A percentile compares a stretch with the other conserved stretches of the same genome.
phyloP scores from a whole-genome alignment of 1,139 yeast genomes.

The Candida gigantensis region DNA sequence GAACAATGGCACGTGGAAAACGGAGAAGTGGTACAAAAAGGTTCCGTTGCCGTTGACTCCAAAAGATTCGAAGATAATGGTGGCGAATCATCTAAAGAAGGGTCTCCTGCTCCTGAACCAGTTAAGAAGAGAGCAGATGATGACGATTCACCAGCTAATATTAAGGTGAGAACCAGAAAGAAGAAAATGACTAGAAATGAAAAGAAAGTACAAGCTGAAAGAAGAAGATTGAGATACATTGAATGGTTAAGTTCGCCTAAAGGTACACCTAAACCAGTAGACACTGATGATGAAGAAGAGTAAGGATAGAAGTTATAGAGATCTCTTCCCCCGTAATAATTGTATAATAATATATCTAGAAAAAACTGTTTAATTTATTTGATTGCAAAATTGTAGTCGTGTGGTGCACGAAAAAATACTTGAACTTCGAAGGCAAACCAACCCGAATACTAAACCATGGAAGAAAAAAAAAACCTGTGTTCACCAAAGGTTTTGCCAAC shows the following conservation, averaged over 20 bases:
- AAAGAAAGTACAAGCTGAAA: slow-evolving; percentile 84
- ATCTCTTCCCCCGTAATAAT: too few species aligned
- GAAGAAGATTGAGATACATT: slow-evolving; percentile 90
- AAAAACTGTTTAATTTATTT: slow-evolving; percentile 1
- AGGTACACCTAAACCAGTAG: slow-evolving; percentile 94
- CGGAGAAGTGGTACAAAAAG: slow-evolving; percentile 85
- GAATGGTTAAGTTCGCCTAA: slow-evolving; percentile 96
- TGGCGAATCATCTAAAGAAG: slow-evolving; percentile 33
- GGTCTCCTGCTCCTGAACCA: slow-evolving; percentile 27
- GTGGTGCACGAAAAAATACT: slow-evolving; percentile 1
- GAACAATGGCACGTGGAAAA: slow-evolving; percentile 98
- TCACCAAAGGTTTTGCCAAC: too few species aligned
- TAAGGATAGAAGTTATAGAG: slow-evolving; percentile 2
- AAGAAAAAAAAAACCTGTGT: slow-evolving; percentile 1
- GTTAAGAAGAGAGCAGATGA: slow-evolving; percentile 56
- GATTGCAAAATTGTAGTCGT: slow-evolving; percentile 2
- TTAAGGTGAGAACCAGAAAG: slow-evolving; percentile 88
- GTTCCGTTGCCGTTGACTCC: slow-evolving; percentile 71
- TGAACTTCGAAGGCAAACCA: slow-evolving; percentile 20
- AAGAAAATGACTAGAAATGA: slow-evolving; percentile 97
- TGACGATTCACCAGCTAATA: slow-evolving; percentile 93
- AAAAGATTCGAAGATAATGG: slow-evolving; percentile 77
- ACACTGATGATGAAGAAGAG: slow-evolving; percentile 84
- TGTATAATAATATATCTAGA: too few species aligned
- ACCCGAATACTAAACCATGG: background rate